Conservation (phyloP, 805 yeast genomes). For the Candida sonorensis region DNA sequence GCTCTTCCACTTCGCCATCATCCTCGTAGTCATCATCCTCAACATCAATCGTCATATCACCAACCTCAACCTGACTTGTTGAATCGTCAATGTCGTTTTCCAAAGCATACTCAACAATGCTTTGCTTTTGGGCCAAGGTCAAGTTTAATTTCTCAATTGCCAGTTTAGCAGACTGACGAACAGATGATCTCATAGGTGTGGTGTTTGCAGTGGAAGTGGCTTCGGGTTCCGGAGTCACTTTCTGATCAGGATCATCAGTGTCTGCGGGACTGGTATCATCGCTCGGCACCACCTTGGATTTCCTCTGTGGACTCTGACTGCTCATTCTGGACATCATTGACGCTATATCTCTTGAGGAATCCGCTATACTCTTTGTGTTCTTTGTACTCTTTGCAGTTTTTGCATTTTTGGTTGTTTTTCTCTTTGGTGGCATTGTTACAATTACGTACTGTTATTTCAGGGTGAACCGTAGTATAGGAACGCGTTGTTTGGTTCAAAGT, state of each 20-base stretch:
- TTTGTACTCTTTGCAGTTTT: background rate
- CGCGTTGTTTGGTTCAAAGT: too few relatives aligned
- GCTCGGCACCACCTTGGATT: too few relatives aligned
- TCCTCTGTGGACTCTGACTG: too few relatives aligned
- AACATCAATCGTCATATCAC: too few relatives aligned
- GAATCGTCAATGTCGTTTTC: background rate
- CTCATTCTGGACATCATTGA: background rate
- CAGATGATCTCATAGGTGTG: slow-evolving; percentile 5
- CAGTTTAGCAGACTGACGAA: slow-evolving; percentile 4
- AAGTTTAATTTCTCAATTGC: slow-evolving; percentile 7
- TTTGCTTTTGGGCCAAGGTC: background rate
- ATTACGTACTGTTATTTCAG: background rate
- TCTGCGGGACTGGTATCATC: too few relatives aligned
- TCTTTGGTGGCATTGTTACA: background rate
- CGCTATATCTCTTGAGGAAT: background rate
- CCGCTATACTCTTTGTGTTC: background rate
- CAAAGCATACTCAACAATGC: slow-evolving; percentile 4
- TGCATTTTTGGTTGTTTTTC: background rate
- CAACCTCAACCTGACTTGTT: too few relatives aligned
- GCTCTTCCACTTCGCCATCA: background rate
- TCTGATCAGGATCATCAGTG: background rate
- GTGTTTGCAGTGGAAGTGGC: slow-evolving; percentile 11
- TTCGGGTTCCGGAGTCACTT: slow-evolving; percentile 7
- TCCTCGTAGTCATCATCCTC: background rate
- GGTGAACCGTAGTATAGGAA: background rate